Evolutionary conservation across 495 filamentous ascomycete genomes (phyloP), one percentile per base, ranked within the genome.

Genomic region (Jackrogersella multiformis): DNA sequence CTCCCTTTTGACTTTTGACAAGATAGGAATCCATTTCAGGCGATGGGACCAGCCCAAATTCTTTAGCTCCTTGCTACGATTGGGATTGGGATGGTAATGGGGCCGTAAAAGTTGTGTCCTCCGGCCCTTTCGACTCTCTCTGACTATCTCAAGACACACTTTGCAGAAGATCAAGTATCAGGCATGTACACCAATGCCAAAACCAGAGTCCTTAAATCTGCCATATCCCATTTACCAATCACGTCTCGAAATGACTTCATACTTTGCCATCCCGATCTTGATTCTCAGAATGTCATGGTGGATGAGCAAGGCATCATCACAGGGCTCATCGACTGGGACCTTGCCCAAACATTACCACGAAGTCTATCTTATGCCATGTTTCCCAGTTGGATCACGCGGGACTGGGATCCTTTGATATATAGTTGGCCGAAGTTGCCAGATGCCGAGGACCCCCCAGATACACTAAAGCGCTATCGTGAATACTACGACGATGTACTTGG

Each of bases 301-400:
- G 68, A 73, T 2, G 64, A 78, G 7, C 69, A 79, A 18, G 80
- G 81, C 18, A 71, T 70, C 28, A 34, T 84, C 5, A 70, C 61
- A 13, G 79, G 74, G 4, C 61, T 82, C 39, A 78, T 82, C n/a
- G 82, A 82, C 57, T 82, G 80, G 81, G 80, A 83, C 45, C 63
- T 67, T 9, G 73, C 68, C 20, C 49, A 68, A n/a, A 70, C 77
- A 1, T 10, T 67, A 3, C 78, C 79, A 28, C 74, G 70, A 12
- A 65, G 42, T 20, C 24, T 81, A 2, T 74, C 73, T 1, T 68
- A 69, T 55, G 58, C 61, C 9, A 21, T 58, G 45, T 76, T 76
- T 21, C 61, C 51, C 4, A 20, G 18, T 12, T 82, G 76, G 72
- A 72, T 82, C 7, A 77, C 71, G 4, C 59, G 68, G 9, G 78